Evolutionary conservation across 2,329 filamentous ascomycete genomes (phyloP).

Genomic region (Neurospora sp.): DNA sequence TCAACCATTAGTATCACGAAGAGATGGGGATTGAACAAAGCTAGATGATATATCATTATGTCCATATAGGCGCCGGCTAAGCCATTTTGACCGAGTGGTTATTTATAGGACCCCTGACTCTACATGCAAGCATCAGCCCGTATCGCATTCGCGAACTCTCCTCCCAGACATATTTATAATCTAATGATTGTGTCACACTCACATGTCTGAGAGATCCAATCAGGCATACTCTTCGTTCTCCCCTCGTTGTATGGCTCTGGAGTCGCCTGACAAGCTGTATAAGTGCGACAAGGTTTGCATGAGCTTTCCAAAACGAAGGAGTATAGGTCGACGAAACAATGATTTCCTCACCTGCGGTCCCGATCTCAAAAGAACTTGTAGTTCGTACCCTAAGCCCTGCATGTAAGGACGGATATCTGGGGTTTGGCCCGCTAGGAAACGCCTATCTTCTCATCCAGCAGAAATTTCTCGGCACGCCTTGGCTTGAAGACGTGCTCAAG

Average conservation of each 20-base stretch:
- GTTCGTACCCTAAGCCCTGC: not conserved
- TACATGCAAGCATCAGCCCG: not conserved
- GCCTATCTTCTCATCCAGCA: not conserved
- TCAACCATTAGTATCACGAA: not conserved
- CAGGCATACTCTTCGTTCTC: not conserved
- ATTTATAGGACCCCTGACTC: not conserved
- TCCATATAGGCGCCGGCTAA: not conserved
- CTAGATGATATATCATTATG: not conserved
- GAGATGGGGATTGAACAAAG: not conserved
- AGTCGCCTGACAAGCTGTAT: not conserved
- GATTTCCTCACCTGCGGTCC: conserved; percentile 8
- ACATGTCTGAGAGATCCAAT: not conserved
- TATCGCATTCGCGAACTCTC: not conserved
- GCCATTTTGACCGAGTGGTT: not conserved
- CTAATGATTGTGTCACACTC: not conserved
- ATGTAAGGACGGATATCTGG: not conserved
- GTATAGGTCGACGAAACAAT: not conserved
- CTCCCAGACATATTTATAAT: not conserved
- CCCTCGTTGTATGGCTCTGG: not conserved
- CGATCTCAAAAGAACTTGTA: not conserved
- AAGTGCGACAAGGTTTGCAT: conserved; percentile 6
- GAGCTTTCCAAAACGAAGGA: conserved; percentile 2
- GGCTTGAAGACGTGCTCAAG: not conserved
- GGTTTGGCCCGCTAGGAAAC: not conserved
- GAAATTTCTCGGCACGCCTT: not conserved